Evolutionary conservation across 768 basidiomycete genomes (phyloP).

Genomic region (Auriscalpium orientale): DNA sequence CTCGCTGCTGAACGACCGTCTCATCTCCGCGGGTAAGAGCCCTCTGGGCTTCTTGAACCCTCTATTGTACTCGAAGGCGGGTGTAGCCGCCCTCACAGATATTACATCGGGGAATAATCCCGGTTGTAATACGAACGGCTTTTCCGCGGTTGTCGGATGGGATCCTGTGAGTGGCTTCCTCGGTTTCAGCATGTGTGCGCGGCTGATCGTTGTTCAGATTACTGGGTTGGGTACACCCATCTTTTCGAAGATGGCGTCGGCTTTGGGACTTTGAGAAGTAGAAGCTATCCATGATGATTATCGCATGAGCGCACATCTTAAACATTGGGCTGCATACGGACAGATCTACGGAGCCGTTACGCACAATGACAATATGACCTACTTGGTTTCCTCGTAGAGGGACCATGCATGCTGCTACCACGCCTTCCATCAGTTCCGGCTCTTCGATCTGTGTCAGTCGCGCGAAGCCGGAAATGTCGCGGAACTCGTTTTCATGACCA

Average conservation of each 20-base stretch:
- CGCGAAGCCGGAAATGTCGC: too few species aligned
- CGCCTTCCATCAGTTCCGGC: too few species aligned
- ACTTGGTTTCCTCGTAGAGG: too few species aligned
- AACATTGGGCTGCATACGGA: too few species aligned
- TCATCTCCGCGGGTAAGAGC: slow-evolving; percentile 18
- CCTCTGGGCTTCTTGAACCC: slow-evolving; percentile 23
- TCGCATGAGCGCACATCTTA: too few species aligned
- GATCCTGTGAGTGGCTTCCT: slow-evolving; percentile 6
- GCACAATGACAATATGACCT: too few species aligned
- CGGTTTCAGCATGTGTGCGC: too few species aligned
- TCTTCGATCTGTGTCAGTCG: too few species aligned
- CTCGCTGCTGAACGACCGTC: slow-evolving; percentile 26
- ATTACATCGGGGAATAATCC: slow-evolving; percentile 23
- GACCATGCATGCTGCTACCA: too few species aligned
- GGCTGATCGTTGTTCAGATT: not conserved
- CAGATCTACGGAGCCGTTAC: too few species aligned
- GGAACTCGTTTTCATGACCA: too few species aligned
- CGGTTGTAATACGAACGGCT: slow-evolving; percentile 10
- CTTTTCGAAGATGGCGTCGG: slow-evolving; percentile 39
- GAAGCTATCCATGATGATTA: too few species aligned
- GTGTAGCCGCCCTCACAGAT: slow-evolving; percentile 23
- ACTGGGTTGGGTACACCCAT: slow-evolving; percentile 20
- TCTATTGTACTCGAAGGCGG: slow-evolving; percentile 22
- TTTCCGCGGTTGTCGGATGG: slow-evolving; percentile 6
- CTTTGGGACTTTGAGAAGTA: slow-evolving; percentile 24